Evolutionary conservation across 257 asterid genomes (phyloP).

Genomic region (Sherardia arvensis): DNA sequence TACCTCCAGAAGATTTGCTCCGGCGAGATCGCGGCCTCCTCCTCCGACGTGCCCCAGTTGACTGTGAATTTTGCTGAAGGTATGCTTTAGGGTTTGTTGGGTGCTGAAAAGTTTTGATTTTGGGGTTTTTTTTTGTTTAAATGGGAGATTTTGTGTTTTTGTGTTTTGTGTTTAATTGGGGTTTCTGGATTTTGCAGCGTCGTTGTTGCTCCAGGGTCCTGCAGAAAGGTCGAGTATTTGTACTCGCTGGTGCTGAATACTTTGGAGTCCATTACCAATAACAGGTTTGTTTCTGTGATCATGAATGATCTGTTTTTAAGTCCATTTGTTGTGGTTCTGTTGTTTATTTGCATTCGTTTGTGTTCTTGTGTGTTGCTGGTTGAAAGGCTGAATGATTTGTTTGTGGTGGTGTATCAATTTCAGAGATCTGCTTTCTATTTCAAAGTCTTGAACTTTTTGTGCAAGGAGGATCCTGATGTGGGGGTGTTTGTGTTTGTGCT

Average conservation of each 20-base stretch:
- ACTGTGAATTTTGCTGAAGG: slow-evolving; percentile 89
- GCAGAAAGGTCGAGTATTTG: slow-evolving; percentile 92
- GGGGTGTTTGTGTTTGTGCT: neutral
- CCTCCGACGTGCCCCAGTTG: slow-evolving; percentile 33
- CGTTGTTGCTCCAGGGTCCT: slow-evolving; percentile 95
- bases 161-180: slow-evolving; percentile 1
- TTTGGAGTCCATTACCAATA: slow-evolving; percentile 76
- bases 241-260: slow-evolving; percentile 83
- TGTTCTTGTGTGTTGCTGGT: neutral
- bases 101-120: neutral
- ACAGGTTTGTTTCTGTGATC: slow-evolving; percentile 41
- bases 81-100: slow-evolving; percentile 1
- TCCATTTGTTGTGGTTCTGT: neutral
- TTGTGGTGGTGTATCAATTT: neutral
- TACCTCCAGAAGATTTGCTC: slow-evolving; percentile 81
- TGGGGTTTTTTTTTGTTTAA: no score
- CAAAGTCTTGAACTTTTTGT: neutral
- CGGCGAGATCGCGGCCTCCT: slow-evolving; percentile 51
- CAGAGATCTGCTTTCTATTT: neutral
- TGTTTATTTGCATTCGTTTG: neutral
- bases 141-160: no score
- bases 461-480: neutral
- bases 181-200: slow-evolving; percentile 53
- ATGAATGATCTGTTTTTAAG: neutral
- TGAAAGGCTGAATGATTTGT: neutral